phyloP scores from a whole-genome alignment of 2,329 filamentous ascomycete genomes.

The Raffaelea albimanens region DNA sequence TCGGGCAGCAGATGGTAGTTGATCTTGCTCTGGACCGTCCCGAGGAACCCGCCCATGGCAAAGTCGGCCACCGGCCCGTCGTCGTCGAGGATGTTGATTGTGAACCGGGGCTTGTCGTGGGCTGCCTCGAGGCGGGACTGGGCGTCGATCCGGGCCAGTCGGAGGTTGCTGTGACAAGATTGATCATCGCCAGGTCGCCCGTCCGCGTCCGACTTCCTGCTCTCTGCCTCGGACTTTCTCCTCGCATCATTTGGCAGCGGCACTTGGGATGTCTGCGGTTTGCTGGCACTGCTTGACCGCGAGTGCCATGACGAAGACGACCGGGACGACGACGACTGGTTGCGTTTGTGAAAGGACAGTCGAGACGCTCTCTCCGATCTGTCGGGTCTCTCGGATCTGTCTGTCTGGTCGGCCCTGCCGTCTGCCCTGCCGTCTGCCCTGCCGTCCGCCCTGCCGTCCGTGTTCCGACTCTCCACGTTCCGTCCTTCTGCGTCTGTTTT shows the following conservation, averaged over 20 bases:
- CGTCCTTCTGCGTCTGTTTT: background rate
- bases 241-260: no score
- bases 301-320: background rate
- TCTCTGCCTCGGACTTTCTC: background rate
- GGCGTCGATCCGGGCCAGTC: constrained; percentile 49
- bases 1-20: constrained; percentile 53
- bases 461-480: background rate
- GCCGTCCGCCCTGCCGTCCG: no score
- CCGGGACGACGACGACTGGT: background rate
- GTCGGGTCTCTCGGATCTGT: no score
- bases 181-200: background rate
- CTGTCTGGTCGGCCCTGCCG: no score
- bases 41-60: constrained; percentile 52
- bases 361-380: background rate
- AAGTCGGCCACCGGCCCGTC: constrained; percentile 43
- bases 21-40: constrained; percentile 48
- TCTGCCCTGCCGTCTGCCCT: no score
- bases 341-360: no score
- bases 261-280: background rate
- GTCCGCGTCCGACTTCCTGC: background rate
- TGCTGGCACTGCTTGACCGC: background rate
- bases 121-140: constrained; percentile 56
- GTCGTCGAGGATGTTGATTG: constrained; percentile 48
- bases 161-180: constrained; percentile 31
- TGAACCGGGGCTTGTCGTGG: constrained; percentile 41